Base-by-base conservation (phyloP, 192 early-diverging fungal species). In the Fimicolochytrium jonesii region DNA sequence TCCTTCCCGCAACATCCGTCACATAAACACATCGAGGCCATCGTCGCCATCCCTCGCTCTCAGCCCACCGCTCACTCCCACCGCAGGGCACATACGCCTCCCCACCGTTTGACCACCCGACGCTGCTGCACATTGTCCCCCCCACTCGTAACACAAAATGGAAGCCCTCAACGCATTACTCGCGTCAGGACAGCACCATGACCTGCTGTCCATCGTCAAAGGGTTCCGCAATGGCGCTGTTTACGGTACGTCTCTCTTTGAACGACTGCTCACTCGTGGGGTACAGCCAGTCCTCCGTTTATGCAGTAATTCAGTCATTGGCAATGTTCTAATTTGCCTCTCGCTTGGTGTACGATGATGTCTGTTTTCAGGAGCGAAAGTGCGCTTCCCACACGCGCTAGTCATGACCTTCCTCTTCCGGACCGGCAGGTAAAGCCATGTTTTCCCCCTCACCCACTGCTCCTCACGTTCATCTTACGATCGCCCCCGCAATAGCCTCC, bases 401-500 rank as follows among this genome's bases (percentile, higher is more conserved):
- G 92, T 97, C 54, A 97, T 97, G 94, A 93, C 95, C 6, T 74
- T 98, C 52, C 73, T 98, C 58, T 98, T 98, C 77, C 83, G 92
- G 26, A 70, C 74, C n/a, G 89, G 89, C 52, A 89, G 84, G 90
- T 92, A 78, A 61, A 76, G 53, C 17, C 17, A 2, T 25, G 7
- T 20, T 15, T 18, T 56, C 4, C 4, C 17, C 36, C 26, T 36
- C 17, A 23, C 32, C 4, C 36, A 5, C 25, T 53, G 13, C 13
- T 36, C 22, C 1, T 55, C 15, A 55, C 13, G 52, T 39, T 39
- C 23, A 2, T 0, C 5, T 41, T 58, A 45, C 2, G 37, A 39
- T 39, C 9, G 9, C 7, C 17, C 22, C 51, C 28, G 52, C 22
- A 13, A 2, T 47, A 95, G 92, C 55, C 61, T 89, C 34, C 77